Evolutionary conservation across 2,329 filamentous ascomycete species (phyloP).

Genomic region (Lasiodiplodia theobromae): DNA sequence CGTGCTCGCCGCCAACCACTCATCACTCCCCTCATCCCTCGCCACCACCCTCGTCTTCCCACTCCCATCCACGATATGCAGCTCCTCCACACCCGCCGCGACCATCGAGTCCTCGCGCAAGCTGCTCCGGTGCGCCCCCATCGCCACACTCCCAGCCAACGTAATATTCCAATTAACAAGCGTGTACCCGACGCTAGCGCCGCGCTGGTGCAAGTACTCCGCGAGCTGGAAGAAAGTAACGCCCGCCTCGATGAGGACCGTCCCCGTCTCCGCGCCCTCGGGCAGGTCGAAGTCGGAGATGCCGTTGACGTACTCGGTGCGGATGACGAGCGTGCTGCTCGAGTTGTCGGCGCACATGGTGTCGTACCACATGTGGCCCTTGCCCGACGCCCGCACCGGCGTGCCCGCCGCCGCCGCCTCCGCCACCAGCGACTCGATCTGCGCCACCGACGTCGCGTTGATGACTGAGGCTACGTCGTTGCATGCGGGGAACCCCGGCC

Average conservation of each 20-base stretch:
- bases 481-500: slow-evolving; percentile 57
- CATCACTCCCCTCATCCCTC: slow-evolving; percentile 53
- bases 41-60: slow-evolving; percentile 54
- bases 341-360: slow-evolving; percentile 60
- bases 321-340: slow-evolving; percentile 55
- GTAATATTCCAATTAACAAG: slow-evolving; percentile 64
- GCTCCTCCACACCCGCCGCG: slow-evolving; percentile 56
- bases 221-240: slow-evolving; percentile 59
- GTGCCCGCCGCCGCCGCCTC: slow-evolving; percentile 49
- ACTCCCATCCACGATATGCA: slow-evolving; percentile 59
- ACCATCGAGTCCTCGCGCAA: slow-evolving; percentile 60
- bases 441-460: slow-evolving; percentile 54
- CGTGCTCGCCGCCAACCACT: slow-evolving; percentile 61
- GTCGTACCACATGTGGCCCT: slow-evolving; percentile 63
- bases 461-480: slow-evolving; percentile 55
- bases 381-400: slow-evolving; percentile 57
- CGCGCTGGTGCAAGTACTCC: slow-evolving; percentile 56
- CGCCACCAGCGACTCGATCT: slow-evolving; percentile 54
- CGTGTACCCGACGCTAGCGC: slow-evolving; percentile 58
- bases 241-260: slow-evolving; percentile 60
- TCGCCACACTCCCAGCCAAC: slow-evolving; percentile 59
- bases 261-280: slow-evolving; percentile 44
- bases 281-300: slow-evolving; percentile 55
- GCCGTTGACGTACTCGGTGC: slow-evolving; percentile 53
- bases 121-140: slow-evolving; percentile 60